These are phyloP conservation scores for Thelonectria rubi DNA, from an alignment of 2,329 filamentous ascomycete species.

Conservation along the genomic window DNA sequence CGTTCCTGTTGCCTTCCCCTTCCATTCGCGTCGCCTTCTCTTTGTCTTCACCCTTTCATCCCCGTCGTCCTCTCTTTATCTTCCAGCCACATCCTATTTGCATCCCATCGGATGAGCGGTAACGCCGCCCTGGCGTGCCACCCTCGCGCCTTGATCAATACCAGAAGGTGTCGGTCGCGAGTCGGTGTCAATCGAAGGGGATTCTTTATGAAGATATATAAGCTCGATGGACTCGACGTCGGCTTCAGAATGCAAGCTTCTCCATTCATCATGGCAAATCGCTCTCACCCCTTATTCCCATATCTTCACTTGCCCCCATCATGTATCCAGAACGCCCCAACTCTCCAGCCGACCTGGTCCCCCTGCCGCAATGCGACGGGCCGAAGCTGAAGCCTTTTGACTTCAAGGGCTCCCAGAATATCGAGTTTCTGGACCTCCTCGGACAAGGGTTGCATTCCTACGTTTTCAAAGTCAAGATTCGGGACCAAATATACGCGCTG, in stretches of 20 bases:
- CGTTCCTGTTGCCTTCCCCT: background rate
- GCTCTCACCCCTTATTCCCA: background rate
- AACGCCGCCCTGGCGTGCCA: background rate
- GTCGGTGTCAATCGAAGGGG: no score
- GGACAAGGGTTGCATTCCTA: background rate
- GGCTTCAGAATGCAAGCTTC: background rate
- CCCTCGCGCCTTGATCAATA: no score
- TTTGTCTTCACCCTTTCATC: background rate
- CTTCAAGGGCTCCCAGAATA: slow-evolving; percentile 6
- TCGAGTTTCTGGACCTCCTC: slow-evolving; percentile 3
- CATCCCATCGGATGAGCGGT: background rate
- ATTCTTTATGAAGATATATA: no score
- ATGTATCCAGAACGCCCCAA: slow-evolving; percentile 10
- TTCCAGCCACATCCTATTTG: background rate
- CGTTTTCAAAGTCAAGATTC: slow-evolving; percentile 6
- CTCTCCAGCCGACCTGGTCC: background rate
- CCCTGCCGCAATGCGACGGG: background rate
- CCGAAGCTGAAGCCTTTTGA: slow-evolving; percentile 11
- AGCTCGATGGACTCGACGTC: no score
- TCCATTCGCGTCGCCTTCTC: background rate
- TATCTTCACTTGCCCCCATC: background rate
- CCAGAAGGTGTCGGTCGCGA: no score
- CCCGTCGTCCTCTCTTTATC: background rate
- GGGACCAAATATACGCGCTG: background rate
- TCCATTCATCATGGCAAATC: background rate